Conservation (phyloP, 305 asterid genomes). For the Plantago rigida region DNA sequence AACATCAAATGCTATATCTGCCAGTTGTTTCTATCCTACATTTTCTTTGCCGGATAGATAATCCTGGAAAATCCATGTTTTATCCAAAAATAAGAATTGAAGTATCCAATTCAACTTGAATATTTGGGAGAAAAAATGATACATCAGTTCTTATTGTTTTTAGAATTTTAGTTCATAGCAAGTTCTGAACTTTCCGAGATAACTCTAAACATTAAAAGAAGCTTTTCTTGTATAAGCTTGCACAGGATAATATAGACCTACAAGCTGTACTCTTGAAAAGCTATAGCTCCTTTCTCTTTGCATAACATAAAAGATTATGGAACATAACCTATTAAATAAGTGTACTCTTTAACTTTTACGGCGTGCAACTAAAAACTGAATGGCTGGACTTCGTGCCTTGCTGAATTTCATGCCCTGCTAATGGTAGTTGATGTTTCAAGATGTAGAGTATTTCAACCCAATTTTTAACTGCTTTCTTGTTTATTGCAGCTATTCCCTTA, state of each 20-base stretch:
- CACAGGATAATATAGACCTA: conserved; percentile 5
- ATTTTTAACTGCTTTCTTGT: conserved; percentile 23
- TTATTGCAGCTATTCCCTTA: conserved; percentile 83
- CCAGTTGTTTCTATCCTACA: no score
- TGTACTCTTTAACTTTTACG: conserved; percentile 11
- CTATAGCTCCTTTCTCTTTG: conserved; percentile 11
- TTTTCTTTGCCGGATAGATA: no score
- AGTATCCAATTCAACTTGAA: no score
- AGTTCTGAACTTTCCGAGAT: not conserved
- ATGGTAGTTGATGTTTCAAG: conserved; percentile 8
- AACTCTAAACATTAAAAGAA: not conserved
- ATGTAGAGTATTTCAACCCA: conserved; percentile 20
- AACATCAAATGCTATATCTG: no score
- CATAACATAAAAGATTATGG: conserved; percentile 4
- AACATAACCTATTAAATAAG: not conserved
- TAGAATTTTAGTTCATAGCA: not conserved
- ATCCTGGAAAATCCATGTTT: no score
- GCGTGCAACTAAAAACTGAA: conserved; percentile 6
- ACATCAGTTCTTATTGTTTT: not conserved
- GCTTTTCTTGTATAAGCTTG: not conserved
- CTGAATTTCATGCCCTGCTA: conserved; percentile 5
- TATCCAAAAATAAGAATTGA: no score
- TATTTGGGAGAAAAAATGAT: no score
- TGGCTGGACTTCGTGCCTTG: conserved; percentile 4
- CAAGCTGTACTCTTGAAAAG: conserved; percentile 12